phyloP scores from a whole-genome alignment of 2,329 filamentous ascomycete species.

The Geoglossum cookeanum region DNA sequence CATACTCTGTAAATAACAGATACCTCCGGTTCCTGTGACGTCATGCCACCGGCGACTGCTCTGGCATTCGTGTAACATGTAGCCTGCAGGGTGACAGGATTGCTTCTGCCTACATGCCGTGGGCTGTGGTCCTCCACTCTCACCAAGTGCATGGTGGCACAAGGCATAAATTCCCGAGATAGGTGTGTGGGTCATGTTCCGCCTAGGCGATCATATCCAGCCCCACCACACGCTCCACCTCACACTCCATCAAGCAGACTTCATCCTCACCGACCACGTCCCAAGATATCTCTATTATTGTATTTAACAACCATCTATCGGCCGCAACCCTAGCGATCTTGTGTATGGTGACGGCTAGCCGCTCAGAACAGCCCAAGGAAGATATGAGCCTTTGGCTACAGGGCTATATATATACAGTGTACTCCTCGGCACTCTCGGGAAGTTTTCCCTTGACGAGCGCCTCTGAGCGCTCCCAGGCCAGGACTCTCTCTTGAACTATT shows the following conservation, averaged over 20 bases:
- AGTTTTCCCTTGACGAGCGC: neutral
- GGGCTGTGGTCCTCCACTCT: too few relatives aligned
- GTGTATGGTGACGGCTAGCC: neutral
- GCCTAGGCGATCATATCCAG: neutral
- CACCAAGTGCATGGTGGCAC: neutral
- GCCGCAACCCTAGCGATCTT: neutral
- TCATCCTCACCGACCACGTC: neutral
- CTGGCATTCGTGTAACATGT: neutral
- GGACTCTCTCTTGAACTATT: neutral
- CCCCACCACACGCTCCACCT: neutral
- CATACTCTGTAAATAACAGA: too few relatives aligned
- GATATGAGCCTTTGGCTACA: neutral
- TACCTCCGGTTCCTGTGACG: too few relatives aligned
- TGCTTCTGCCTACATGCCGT: neutral
- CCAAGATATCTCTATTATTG: neutral
- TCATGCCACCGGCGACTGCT: too few relatives aligned
- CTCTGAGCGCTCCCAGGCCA: neutral
- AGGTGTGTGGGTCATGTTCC: neutral
- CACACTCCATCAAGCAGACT: neutral
- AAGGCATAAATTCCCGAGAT: neutral
- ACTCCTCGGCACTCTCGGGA: neutral
- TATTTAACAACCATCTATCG: neutral
- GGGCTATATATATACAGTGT: too few relatives aligned
- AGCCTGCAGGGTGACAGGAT: neutral
- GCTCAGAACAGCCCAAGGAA: neutral